A percentile compares a stretch with the other conserved stretches of the same genome.
phyloP scores from a whole-genome alignment of 805 yeast species.

The Schwanniomyces polymorphus region DNA sequence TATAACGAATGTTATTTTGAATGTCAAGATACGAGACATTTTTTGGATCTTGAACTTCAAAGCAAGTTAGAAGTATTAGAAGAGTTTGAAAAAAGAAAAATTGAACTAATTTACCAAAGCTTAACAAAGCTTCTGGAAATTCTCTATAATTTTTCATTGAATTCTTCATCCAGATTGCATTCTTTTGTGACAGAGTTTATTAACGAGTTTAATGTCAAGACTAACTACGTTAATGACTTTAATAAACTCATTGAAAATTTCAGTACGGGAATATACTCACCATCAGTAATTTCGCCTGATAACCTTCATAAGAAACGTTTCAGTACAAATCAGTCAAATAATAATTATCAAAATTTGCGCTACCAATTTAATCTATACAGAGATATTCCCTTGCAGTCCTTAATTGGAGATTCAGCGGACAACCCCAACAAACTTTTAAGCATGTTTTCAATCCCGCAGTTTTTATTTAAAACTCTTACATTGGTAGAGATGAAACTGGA shows the following conservation, averaged over 20 bases:
- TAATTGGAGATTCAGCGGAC: slow-evolving; percentile 12
- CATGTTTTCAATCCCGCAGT: slow-evolving; percentile 31
- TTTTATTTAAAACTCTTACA: slow-evolving; percentile 22
- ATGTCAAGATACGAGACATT: slow-evolving; percentile 28
- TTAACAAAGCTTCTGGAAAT: slow-evolving; percentile 35
- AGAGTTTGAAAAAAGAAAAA: slow-evolving; percentile 33
- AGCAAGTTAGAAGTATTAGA: slow-evolving; percentile 23
- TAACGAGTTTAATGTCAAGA: slow-evolving; percentile 15
- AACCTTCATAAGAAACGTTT: slow-evolving; percentile 17
- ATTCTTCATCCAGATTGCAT: slow-evolving; percentile 23
- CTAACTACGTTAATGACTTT: slow-evolving; percentile 23
- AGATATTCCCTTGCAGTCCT: slow-evolving; percentile 40
- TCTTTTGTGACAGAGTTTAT: slow-evolving; percentile 21
- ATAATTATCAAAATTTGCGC: slow-evolving; percentile 37
- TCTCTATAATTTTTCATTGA: slow-evolving; percentile 24
- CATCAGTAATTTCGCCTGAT: slow-evolving; percentile 32
- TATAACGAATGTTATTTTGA: slow-evolving; percentile 36
- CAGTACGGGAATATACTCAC: slow-evolving; percentile 40
- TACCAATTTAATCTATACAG: slow-evolving; percentile 38
- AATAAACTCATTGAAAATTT: slow-evolving; percentile 19
- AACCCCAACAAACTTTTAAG: slow-evolving; percentile 16
- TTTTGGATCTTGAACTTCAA: slow-evolving; percentile 28
- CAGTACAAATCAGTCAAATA: slow-evolving; percentile 26
- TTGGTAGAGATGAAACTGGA: slow-evolving; percentile 13
- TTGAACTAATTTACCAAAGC: slow-evolving; percentile 31